Evolutionary conservation across 495 filamentous ascomycete genomes (phyloP), one percentile per base, ranked within the genome.

Genomic region (Opeltia flavorubescens): DNA sequence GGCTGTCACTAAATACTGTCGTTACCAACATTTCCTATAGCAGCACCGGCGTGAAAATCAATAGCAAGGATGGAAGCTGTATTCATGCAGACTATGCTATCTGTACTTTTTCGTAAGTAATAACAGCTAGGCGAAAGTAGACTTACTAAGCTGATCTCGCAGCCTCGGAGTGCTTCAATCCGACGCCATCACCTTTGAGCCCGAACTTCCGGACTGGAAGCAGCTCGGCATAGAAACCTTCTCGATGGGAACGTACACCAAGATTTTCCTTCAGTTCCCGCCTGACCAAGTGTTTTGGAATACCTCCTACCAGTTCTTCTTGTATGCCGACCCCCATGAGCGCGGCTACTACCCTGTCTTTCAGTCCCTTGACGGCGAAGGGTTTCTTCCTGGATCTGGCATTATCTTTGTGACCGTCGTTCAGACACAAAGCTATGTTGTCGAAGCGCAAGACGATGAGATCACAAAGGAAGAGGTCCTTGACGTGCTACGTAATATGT

Each of bases 181-280:
- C 46, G 66, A 77, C 43, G 66, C 67, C 1, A 72, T 86, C 3
- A 59, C 56, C 0, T 88, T 86, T 57, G 54, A 60, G 9, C 83
- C 83, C 0, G 55, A 60, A 2, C 66, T 86, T 0, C 83, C 83
- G 1, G 57, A 61, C 8, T 84, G 80, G 81, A 86, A 88, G 54
- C 65, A 69, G 9, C 69, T 69, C 20, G 76, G 75, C 6, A 80
- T 85, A 51, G 69, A 74, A 5, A 74, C 71, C 35, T 83, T 83
- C 59, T 68, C 70, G 49, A 83, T 88, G 74, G 81, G 75, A 21
- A 86, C 78, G 1, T 88, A 86, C 65, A 86, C 80, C 46, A 86
- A 86, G 55, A 78, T 86, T 51, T 86, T 86, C 67, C 60, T 85
- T 11, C 81, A 83, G 46, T 88, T 86, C 59, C 59, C 59, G 28